Conservation (phyloP, 305 asterid genomes). For the Fraxinus xanthoxyloides region DNA sequence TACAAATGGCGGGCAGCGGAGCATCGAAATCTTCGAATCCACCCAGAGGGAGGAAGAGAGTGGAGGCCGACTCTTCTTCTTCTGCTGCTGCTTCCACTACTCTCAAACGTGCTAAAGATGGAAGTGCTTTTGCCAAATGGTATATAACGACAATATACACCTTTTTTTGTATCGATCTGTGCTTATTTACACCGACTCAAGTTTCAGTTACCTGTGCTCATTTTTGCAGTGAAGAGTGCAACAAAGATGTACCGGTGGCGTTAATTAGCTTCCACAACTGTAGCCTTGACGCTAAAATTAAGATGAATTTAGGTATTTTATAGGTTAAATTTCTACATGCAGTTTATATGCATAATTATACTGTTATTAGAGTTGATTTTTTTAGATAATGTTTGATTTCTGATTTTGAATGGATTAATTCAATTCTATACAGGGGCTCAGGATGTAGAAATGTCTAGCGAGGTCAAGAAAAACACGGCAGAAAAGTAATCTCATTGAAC, state of each 20-base stretch:
- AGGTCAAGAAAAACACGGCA: slow-evolving; percentile 43
- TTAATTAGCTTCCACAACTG: slow-evolving; percentile 72
- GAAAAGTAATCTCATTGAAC: slow-evolving; percentile 38
- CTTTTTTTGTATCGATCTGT: not conserved
- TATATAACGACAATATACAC: not conserved
- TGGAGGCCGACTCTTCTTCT: slow-evolving; percentile 55
- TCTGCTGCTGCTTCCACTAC: slow-evolving; percentile 26
- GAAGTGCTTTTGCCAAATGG: slow-evolving; percentile 92
- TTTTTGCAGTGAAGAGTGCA: slow-evolving; percentile 62
- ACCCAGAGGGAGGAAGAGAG: slow-evolving; percentile 64
- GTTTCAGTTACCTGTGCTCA: not conserved
- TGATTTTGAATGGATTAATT: not conserved
- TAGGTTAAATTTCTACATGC: not conserved
- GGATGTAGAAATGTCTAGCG: slow-evolving; percentile 51
- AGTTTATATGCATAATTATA: not conserved
- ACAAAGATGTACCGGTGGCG: slow-evolving; percentile 73
- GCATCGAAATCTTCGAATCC: slow-evolving; percentile 37
- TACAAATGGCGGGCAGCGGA: slow-evolving; percentile 55
- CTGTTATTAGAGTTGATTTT: not conserved
- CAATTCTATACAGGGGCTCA: slow-evolving; percentile 50
- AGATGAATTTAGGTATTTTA: slow-evolving; percentile 63
- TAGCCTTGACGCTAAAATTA: slow-evolving; percentile 74
- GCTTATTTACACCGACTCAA: not conserved
- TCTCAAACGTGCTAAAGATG: slow-evolving; percentile 80
- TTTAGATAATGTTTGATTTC: not conserved